Conservation (phyloP, 352 stramenopile genomes). For the Phytopythium sindhum region DNA sequence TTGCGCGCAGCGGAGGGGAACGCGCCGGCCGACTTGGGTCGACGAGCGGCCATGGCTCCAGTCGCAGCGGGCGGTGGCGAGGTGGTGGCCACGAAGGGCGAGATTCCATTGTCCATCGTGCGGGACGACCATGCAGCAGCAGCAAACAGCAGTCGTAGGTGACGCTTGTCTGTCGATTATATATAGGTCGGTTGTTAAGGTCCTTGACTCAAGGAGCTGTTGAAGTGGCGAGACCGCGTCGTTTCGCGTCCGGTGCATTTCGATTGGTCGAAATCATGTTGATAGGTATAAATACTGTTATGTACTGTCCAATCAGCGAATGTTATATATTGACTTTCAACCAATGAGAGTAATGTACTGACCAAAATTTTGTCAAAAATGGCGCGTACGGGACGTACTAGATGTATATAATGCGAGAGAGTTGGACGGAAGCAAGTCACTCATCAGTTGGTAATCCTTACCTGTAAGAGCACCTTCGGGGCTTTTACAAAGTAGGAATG, state of each 20-base stretch:
- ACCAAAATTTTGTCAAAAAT: background rate
- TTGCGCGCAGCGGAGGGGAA: constrained; percentile 27
- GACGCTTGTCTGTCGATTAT: background rate
- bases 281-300: background rate
- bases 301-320: background rate
- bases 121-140: background rate
- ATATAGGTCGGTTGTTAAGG: background rate
- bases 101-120: constrained; percentile 8
- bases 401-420: constrained; percentile 2
- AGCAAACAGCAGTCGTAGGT: background rate
- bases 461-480: constrained; percentile 51
- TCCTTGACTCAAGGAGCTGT: background rate
- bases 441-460: constrained; percentile 87
- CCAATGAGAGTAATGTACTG: background rate
- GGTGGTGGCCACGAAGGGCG: background rate
- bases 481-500: constrained; percentile 82
- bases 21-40: constrained; percentile 19
- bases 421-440: constrained; percentile 18
- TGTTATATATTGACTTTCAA: background rate
- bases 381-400: constrained; percentile 14
- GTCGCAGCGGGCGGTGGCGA: background rate
- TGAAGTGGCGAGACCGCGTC: constrained; percentile 3
- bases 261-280: background rate
- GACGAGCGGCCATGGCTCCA: constrained; percentile 3
- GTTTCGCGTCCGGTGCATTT: background rate